Percentiles rank a stretch among this genome's conserved stretches.
phyloP scores from a whole-genome alignment of 306 rosid species.

The Alnus glutinosa region DNA sequence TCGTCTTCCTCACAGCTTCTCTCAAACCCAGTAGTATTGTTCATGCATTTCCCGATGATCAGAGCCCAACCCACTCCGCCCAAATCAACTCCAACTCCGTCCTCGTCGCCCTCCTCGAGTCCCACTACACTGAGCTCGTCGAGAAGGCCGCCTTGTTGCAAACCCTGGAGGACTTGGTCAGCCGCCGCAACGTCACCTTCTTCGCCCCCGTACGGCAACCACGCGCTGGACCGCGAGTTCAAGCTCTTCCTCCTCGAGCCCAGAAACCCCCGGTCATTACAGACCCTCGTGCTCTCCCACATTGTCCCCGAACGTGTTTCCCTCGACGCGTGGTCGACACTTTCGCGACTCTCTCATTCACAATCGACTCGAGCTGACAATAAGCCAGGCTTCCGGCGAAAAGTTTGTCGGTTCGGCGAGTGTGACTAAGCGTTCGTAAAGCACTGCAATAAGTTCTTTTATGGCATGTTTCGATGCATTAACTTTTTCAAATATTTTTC shows the following conservation, averaged over 20 bases:
- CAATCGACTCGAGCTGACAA: constrained; percentile 12
- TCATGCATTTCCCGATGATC: not conserved
- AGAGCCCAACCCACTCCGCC: not conserved
- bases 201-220: constrained; percentile 33
- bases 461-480: no score
- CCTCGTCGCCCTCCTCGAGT: constrained; percentile 36
- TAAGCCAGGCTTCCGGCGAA: constrained; percentile 19
- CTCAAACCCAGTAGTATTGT: not conserved
- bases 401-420: constrained; percentile 29
- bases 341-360: constrained; percentile 6
- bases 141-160: constrained; percentile 33
- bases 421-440: not conserved
- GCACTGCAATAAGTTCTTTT: no score
- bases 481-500: no score
- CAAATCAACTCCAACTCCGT: constrained; percentile 38
- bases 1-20: not conserved
- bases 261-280: constrained; percentile 26
- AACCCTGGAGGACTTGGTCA: constrained; percentile 28
- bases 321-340: constrained; percentile 21
- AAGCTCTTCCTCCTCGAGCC: constrained; percentile 35
- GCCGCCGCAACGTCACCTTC: constrained; percentile 28
- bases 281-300: constrained; percentile 30
- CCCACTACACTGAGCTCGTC: constrained; percentile 30
- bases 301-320: constrained; percentile 30
- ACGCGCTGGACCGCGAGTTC: constrained; percentile 38